These are phyloP conservation scores for Trichoderma asperellum DNA, from an alignment of 2,329 filamentous ascomycete genomes.

Conservation along the genomic window DNA sequence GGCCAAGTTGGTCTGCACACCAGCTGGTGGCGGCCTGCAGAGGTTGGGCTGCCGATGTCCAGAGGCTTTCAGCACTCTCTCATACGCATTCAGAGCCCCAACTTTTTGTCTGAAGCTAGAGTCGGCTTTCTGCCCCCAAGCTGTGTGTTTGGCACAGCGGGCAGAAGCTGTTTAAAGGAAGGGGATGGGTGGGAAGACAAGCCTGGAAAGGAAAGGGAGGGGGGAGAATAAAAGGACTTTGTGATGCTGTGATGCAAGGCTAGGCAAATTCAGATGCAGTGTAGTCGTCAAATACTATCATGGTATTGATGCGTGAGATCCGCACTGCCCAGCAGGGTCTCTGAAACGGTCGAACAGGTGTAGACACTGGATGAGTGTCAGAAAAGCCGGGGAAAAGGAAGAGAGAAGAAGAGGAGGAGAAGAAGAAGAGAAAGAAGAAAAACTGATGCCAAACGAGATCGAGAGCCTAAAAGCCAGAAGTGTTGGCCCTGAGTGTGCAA, in stretches of 20 bases:
- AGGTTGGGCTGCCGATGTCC: neutral
- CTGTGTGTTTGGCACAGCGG: neutral
- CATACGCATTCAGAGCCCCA: neutral
- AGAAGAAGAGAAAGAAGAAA: neutral
- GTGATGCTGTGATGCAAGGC: neutral
- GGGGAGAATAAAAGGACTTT: neutral
- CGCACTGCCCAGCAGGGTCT: neutral
- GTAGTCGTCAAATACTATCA: neutral
- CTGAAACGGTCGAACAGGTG: neutral
- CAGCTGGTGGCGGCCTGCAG: slow-evolving; percentile 9
- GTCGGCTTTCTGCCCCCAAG: neutral
- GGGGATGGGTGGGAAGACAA: neutral
- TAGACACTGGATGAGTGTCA: neutral
- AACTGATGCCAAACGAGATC: neutral
- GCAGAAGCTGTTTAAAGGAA: neutral
- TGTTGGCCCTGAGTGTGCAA: slow-evolving; percentile 2
- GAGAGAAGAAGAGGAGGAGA: neutral
- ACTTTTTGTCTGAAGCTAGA: neutral
- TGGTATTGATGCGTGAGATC: neutral
- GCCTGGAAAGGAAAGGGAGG: neutral
- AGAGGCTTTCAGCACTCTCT: neutral
- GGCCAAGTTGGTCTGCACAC: neutral
- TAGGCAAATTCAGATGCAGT: neutral
- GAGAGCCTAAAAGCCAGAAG: neutral
- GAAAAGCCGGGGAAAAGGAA: too few species aligned